Percentiles rank a stretch among this genome's conserved stretches.
Conservation (phyloP, 2,329 filamentous ascomycete genomes). For the Claviceps sp. region DNA sequence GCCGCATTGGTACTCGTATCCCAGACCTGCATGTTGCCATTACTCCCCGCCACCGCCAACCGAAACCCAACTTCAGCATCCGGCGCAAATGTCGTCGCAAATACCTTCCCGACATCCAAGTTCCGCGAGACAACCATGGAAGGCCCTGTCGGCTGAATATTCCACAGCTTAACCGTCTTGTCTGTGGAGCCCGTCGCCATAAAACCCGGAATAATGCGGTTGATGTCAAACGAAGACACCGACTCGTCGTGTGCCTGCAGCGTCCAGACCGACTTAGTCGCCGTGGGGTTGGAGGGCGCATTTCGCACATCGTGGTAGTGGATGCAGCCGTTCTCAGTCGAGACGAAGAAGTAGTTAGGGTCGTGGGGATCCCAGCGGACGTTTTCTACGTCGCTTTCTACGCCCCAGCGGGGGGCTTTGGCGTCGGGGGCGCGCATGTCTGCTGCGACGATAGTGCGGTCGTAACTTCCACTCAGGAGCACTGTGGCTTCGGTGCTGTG, state of each 20-base stretch:
- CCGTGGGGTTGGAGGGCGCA: slow-evolving; percentile 55
- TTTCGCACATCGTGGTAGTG: slow-evolving; percentile 84
- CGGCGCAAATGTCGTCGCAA: slow-evolving; percentile 79
- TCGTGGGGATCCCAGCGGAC: slow-evolving; percentile 90
- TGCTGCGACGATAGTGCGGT: slow-evolving; percentile 83
- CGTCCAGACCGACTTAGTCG: slow-evolving; percentile 81
- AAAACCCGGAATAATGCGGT: slow-evolving; percentile 78
- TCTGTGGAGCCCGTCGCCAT: slow-evolving; percentile 89
- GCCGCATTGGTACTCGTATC: slow-evolving; percentile 87
- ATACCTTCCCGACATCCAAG: slow-evolving; percentile 87
- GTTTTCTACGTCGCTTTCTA: slow-evolving; percentile 89
- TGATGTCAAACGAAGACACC: slow-evolving; percentile 85
- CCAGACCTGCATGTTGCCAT: slow-evolving; percentile 87
- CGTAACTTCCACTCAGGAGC: slow-evolving; percentile 85
- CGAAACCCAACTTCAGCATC: slow-evolving; percentile 86
- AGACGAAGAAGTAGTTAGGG: slow-evolving; percentile 85
- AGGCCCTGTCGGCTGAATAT: slow-evolving; percentile 66
- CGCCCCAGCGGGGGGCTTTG: slow-evolving; percentile 72
- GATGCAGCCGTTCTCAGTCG: slow-evolving; percentile 81
- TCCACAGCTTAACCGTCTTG: slow-evolving; percentile 95
- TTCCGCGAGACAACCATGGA: slow-evolving; percentile 86
- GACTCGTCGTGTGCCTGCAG: slow-evolving; percentile 91
- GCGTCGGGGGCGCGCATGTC: slow-evolving; percentile 91
- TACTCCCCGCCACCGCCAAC: slow-evolving; percentile 85
- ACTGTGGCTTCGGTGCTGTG: slow-evolving; percentile 77